A percentile compares a stretch with the other conserved stretches of the same genome.
phyloP scores from a whole-genome alignment of 345 rosid species.

The Gossypium anomalum region DNA sequence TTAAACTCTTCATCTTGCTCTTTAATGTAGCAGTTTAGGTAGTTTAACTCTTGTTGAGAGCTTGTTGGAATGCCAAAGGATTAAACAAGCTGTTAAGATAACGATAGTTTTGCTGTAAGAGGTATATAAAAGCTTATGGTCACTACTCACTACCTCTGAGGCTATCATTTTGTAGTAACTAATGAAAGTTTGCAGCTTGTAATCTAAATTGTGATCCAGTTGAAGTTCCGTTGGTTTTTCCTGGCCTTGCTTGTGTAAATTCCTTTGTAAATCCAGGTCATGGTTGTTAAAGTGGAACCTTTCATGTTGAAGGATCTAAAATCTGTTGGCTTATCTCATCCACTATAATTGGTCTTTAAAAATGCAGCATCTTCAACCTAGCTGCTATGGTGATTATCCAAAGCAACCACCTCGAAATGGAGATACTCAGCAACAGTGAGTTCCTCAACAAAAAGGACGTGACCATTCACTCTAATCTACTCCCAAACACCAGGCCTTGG shows the following conservation, averaged over 20 bases:
- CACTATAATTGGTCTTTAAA: background rate
- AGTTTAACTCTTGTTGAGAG: constrained; percentile 16
- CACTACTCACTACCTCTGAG: constrained; percentile 3
- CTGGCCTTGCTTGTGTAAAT: background rate
- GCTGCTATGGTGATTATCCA: no score
- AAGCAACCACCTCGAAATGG: constrained; percentile 51
- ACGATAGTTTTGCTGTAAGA: constrained; percentile 5
- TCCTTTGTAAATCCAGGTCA: background rate
- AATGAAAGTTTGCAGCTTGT: constrained; percentile 14
- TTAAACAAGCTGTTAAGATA: background rate
- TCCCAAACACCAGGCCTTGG: constrained; percentile 99
- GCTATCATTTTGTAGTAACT: constrained; percentile 12
- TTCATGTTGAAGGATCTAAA: background rate
- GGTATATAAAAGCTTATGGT: constrained; percentile 5
- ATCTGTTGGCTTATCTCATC: no score
- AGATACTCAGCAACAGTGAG: constrained; percentile 70
- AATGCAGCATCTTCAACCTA: background rate
- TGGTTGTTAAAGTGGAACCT: background rate
- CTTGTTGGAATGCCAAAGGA: constrained; percentile 7
- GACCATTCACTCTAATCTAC: constrained; percentile 67
- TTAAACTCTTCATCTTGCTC: background rate
- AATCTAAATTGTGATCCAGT: background rate
- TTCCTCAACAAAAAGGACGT: constrained; percentile 82
- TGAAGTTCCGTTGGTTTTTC: background rate
- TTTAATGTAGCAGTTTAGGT: constrained; percentile 20